phyloP scores from a whole-genome alignment of 305 asterid genomes.

The Solanum hybrid region DNA sequence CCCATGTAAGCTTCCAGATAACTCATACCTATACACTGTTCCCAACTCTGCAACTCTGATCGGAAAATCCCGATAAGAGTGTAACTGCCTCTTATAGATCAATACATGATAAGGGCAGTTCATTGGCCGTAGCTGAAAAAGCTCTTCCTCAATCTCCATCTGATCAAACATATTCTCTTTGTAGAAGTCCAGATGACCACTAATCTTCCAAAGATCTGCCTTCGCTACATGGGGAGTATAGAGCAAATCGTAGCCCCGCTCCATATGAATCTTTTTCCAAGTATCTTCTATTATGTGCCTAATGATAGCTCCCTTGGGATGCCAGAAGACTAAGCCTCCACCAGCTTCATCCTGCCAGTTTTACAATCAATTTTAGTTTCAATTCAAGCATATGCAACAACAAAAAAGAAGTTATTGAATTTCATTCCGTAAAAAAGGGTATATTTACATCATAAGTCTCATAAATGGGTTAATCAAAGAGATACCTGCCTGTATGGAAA shows the following conservation, averaged over 20 bases:
- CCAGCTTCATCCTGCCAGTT: constrained; percentile 92
- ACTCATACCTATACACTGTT: constrained; percentile 88
- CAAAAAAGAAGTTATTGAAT: not conserved
- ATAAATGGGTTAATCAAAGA: constrained; percentile 1
- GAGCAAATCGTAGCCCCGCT: constrained; percentile 72
- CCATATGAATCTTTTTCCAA: constrained; percentile 77
- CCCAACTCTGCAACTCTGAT: constrained; percentile 96
- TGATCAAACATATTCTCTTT: constrained; percentile 92
- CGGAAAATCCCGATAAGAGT: constrained; percentile 85
- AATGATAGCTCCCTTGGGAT: constrained; percentile 85
- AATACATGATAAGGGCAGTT: constrained; percentile 96
- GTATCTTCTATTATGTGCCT: constrained; percentile 87
- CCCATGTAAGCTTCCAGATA: constrained; percentile 96
- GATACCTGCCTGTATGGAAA: constrained; percentile 74
- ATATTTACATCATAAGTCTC: not conserved
- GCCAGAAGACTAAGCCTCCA: constrained; percentile 98
- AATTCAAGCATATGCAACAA: constrained; percentile 3
- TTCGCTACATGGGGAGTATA: constrained; percentile 96
- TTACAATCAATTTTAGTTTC: constrained; percentile 17
- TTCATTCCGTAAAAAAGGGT: not conserved
- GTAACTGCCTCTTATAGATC: constrained; percentile 65
- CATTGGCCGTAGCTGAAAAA: constrained; percentile 97
- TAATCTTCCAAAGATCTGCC: constrained; percentile 90
- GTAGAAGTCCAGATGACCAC: constrained; percentile 95
- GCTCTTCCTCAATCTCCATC: constrained; percentile 88